phyloP scores from a whole-genome alignment of 2,329 filamentous ascomycete species.

The Xylaria sp. region DNA sequence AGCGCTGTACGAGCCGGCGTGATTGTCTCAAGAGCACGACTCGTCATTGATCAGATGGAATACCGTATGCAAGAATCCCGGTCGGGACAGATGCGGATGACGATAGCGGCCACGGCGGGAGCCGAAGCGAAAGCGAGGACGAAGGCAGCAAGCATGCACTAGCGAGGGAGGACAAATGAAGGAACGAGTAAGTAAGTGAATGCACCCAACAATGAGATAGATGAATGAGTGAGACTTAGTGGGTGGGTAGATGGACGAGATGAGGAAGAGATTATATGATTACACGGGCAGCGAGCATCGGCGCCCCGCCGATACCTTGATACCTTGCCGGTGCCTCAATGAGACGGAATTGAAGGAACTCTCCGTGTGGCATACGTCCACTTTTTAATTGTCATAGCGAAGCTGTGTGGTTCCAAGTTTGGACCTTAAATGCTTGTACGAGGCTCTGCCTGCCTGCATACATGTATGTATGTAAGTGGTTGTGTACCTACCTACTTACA shows the following conservation, averaged over 20 bases:
- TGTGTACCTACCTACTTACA: neutral
- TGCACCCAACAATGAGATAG: neutral
- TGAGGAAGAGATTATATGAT: neutral
- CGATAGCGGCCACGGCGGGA: neutral
- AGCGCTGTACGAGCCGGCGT: neutral
- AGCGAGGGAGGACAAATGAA: neutral
- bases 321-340: neutral
- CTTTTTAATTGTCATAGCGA: neutral
- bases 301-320: slow-evolving; percentile 10
- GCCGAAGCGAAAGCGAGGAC: neutral
- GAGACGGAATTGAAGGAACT: neutral
- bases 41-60: slow-evolving; percentile 12
- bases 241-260: neutral
- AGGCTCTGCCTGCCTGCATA: slow-evolving; percentile 21
- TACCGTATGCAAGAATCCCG: slow-evolving; percentile 3
- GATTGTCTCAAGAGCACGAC: neutral
- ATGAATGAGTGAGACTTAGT: neutral
- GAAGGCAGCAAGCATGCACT: neutral
- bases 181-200: neutral
- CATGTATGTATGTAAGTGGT: too few species aligned
- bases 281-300: neutral
- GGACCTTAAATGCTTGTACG: slow-evolving; percentile 16
- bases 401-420: slow-evolving; percentile 4
- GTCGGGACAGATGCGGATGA: slow-evolving; percentile 4
- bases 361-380: too few species aligned